Evolutionary conservation across 1,139 yeast genomes (phyloP).

Genomic region (Candida sp.): DNA sequence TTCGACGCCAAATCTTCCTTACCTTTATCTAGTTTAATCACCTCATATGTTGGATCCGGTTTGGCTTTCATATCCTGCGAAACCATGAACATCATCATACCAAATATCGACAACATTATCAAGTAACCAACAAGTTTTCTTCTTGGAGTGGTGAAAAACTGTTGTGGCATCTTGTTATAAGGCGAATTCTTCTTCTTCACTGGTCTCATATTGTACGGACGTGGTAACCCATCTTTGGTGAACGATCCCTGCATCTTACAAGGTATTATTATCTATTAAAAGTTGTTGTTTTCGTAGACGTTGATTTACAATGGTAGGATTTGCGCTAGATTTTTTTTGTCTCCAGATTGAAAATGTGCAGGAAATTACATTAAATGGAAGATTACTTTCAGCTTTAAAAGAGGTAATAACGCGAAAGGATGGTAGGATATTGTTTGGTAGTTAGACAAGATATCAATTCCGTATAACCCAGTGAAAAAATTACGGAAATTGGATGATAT

Average conservation of each 20-base stretch:
- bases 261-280: too few species aligned
- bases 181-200: slow-evolving; percentile 30
- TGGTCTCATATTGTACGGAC: slow-evolving; percentile 51
- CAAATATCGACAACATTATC: slow-evolving; percentile 32
- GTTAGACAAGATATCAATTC: too few species aligned
- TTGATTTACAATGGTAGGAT: neutral
- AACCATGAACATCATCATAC: slow-evolving; percentile 33
- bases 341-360: neutral
- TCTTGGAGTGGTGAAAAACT: slow-evolving; percentile 33
- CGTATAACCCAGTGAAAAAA: too few species aligned
- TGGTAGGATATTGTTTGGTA: too few species aligned
- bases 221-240: slow-evolving; percentile 41
- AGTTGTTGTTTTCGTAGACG: neutral
- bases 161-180: slow-evolving; percentile 30
- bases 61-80: slow-evolving; percentile 33
- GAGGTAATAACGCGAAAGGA: too few species aligned
- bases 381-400: too few species aligned
- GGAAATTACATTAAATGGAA: too few species aligned
- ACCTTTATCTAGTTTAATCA: slow-evolving; percentile 16
- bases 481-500: too few species aligned
- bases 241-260: slow-evolving; percentile 47
- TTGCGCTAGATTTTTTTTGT: neutral
- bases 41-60: slow-evolving; percentile 28
- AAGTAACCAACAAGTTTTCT: slow-evolving; percentile 40
- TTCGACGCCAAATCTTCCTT: slow-evolving; percentile 39